Percentiles rank a stretch among this genome's conserved stretches.
These are phyloP conservation scores for Chrysophaeum taylorii DNA, from an alignment of 352 stramenopile species.

Conservation along the genomic window DNA sequence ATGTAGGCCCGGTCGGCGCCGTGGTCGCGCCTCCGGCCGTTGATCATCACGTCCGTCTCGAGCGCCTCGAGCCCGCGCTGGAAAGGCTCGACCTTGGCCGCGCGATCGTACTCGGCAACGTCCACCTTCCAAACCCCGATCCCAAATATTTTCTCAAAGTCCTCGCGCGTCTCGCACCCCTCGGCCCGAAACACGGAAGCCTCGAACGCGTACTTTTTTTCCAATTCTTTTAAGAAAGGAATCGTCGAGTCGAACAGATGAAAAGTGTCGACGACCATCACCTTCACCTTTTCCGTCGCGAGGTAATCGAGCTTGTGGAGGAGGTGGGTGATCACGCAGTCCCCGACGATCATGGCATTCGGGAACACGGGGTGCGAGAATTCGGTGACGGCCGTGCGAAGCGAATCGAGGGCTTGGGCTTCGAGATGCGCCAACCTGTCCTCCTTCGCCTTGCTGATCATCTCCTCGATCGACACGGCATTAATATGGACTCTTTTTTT, in stretches of 20 bases:
- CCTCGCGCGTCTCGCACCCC: constrained; percentile 49
- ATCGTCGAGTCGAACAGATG: constrained; percentile 64
- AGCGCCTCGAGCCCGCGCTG: constrained; percentile 56
- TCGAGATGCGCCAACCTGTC: constrained; percentile 4
- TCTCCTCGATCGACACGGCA: background rate
- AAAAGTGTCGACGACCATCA: constrained; percentile 62
- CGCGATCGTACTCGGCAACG: constrained; percentile 60
- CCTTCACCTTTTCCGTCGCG: constrained; percentile 39
- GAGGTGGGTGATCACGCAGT: constrained; percentile 58
- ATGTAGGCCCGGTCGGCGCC: constrained; percentile 50
- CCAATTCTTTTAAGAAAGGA: constrained; percentile 51
- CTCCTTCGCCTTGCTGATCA: constrained; percentile 4
- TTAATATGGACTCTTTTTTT: too few species aligned
- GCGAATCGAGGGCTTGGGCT: constrained; percentile 1
- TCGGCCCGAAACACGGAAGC: constrained; percentile 55
- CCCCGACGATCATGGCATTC: constrained; percentile 58
- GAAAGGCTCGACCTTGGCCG: constrained; percentile 63
- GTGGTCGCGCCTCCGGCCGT: constrained; percentile 56
- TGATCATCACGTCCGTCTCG: constrained; percentile 61
- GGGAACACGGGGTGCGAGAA: constrained; percentile 38
- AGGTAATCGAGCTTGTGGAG: constrained; percentile 43
- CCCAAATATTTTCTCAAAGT: constrained; percentile 51
- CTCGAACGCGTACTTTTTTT: constrained; percentile 54
- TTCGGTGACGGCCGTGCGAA: background rate
- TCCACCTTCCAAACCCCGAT: constrained; percentile 54